Evolutionary conservation across 1,284 basidiomycete genomes (phyloP).

Genomic region (Melanopsichium pennsylvanicum): DNA sequence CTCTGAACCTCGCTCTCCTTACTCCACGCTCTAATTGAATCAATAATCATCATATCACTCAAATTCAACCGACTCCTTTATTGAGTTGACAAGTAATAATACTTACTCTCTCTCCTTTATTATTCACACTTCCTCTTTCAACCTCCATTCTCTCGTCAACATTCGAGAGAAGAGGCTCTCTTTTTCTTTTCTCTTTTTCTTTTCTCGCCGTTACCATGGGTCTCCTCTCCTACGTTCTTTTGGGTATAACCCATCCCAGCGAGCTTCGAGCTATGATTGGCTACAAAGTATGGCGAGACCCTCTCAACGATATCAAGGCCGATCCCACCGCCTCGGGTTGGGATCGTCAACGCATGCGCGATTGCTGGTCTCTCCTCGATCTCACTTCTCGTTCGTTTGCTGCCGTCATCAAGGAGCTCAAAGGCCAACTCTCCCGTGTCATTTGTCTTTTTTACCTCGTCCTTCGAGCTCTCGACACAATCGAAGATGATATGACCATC

Average conservation of each 20-base stretch:
- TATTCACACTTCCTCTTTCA: slow-evolving; percentile 1
- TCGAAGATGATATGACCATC: slow-evolving; percentile 99
- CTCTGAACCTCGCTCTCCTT: too few species aligned
- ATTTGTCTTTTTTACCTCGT: slow-evolving; percentile 94
- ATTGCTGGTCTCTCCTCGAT: slow-evolving; percentile 91
- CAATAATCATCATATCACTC: too few species aligned
- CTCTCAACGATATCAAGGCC: slow-evolving; percentile 66
- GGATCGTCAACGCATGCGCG: slow-evolving; percentile 74
- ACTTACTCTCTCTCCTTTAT: too few species aligned
- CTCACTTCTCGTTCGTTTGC: slow-evolving; percentile 87
- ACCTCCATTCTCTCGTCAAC: too few species aligned
- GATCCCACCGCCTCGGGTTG: slow-evolving; percentile 63
- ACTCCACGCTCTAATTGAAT: too few species aligned
- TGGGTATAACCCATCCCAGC: slow-evolving; percentile 58
- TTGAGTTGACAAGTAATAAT: too few species aligned
- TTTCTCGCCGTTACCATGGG: slow-evolving; percentile 20
- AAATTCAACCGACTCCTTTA: too few species aligned
- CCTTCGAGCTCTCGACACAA: slow-evolving; percentile 89
- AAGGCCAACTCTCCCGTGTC: slow-evolving; percentile 89
- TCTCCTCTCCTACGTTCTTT: slow-evolving; percentile 22
- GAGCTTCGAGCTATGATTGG: slow-evolving; percentile 65
- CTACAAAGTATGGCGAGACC: slow-evolving; percentile 68
- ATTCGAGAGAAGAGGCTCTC: too few species aligned
- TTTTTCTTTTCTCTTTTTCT: neutral
- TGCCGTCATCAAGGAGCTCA: slow-evolving; percentile 93